Conservation (phyloP, 1,284 basidiomycete genomes). For the Ustilago vetiveriae region DNA sequence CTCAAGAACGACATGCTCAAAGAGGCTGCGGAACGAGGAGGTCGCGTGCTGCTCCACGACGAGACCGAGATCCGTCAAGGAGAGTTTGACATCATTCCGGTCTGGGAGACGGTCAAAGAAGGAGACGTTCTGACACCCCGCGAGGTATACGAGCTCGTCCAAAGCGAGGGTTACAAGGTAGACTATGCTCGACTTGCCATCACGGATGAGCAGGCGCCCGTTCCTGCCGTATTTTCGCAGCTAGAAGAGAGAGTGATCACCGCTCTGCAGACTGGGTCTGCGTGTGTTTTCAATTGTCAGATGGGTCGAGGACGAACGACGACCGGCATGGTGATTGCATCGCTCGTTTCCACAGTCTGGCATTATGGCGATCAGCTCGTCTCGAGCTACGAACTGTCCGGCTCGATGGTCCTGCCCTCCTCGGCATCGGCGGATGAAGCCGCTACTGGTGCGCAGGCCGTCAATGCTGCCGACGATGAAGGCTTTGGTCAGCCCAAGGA, state of each 20-base stretch:
- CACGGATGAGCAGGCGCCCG: constrained; percentile 67
- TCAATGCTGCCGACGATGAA: constrained; percentile 19
- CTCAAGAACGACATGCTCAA: constrained; percentile 89
- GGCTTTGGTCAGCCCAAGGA: constrained; percentile 43
- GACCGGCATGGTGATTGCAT: constrained; percentile 65
- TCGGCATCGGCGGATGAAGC: constrained; percentile 1
- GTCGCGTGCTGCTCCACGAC: constrained; percentile 87
- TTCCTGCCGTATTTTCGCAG: constrained; percentile 64
- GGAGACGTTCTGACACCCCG: constrained; percentile 91
- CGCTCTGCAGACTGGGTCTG: constrained; percentile 54
- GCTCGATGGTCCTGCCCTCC: constrained; percentile 19
- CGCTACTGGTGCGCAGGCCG: background rate
- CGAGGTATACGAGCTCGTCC: constrained; percentile 70
- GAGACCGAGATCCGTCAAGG: constrained; percentile 94
- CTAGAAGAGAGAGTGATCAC: constrained; percentile 60
- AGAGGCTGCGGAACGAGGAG: constrained; percentile 79
- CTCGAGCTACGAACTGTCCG: constrained; percentile 32
- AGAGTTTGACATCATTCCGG: constrained; percentile 74
- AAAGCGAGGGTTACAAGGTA: constrained; percentile 62
- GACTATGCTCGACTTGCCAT: constrained; percentile 66
- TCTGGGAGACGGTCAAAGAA: constrained; percentile 85
- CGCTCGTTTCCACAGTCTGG: constrained; percentile 60
- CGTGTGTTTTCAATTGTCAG: constrained; percentile 65
- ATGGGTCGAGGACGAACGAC: constrained; percentile 67
- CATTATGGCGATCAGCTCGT: constrained; percentile 54